Evolutionary conservation across 1,284 basidiomycete genomes (phyloP).

Genomic region (Trametes versicolor): DNA sequence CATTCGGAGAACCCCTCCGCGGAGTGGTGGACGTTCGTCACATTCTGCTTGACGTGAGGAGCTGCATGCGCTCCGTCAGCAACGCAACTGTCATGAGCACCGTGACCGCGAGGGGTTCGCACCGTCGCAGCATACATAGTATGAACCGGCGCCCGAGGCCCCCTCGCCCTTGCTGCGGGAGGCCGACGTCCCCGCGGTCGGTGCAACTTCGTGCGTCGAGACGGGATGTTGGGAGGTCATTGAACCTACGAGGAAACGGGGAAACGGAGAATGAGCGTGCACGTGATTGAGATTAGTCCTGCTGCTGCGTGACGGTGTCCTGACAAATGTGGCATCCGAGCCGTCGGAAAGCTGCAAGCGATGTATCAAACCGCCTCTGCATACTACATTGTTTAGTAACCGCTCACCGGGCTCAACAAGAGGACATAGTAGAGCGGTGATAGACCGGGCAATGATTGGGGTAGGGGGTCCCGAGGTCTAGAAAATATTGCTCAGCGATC

Average conservation of each 20-base stretch:
- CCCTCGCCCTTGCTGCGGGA: background rate
- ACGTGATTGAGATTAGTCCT: background rate
- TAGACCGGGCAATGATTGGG: background rate
- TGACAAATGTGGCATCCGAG: background rate
- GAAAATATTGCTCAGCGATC: no score
- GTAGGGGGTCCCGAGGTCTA: background rate
- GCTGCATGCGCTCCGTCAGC: background rate
- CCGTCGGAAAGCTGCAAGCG: background rate
- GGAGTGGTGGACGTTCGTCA: background rate
- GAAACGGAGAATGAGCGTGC: background rate
- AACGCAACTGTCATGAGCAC: background rate
- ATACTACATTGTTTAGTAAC: no score
- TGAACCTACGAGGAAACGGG: background rate
- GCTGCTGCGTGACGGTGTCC: background rate
- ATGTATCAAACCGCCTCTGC: background rate
- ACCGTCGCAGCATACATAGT: constrained; percentile 9
- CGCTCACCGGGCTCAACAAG: no score
- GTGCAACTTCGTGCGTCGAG: background rate
- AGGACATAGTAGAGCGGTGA: constrained; percentile 5
- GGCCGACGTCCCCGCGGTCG: constrained; percentile 6
- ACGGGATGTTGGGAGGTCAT: background rate
- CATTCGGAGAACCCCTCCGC: constrained; percentile 40
- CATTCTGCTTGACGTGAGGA: background rate
- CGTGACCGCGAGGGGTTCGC: constrained; percentile 4
- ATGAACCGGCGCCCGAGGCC: background rate